A percentile compares a stretch with the other conserved stretches of the same genome.
Evolutionary conservation across 768 basidiomycete species (phyloP).

Genomic region (Gloeostereum incarnatum): DNA sequence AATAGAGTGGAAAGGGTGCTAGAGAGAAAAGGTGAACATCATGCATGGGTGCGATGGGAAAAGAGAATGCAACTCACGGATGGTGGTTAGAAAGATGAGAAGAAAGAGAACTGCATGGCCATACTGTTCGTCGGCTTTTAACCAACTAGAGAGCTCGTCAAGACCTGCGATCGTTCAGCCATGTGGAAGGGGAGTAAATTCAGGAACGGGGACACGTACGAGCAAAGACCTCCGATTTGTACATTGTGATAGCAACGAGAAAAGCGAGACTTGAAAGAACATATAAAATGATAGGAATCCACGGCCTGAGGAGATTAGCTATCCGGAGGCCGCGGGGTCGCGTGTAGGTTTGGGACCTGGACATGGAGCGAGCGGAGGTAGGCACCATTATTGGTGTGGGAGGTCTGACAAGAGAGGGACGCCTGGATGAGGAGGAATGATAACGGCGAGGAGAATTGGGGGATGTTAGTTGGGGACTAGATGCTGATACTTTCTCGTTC

Average conservation of each 20-base stretch:
- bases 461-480: no score
- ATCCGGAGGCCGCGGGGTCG: conserved; percentile 43
- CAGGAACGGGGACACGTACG: conserved; percentile 36
- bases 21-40: conserved; percentile 8
- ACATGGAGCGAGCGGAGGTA: neutral
- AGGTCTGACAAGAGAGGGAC: no score
- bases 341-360: conserved; percentile 21
- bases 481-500: conserved; percentile 1
- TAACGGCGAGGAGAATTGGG: no score
- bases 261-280: conserved; percentile 70
- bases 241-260: conserved; percentile 73
- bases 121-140: conserved; percentile 59
- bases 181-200: conserved; percentile 8
- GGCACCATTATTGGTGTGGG: no score
- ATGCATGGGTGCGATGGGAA: neutral
- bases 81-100: conserved; percentile 80
- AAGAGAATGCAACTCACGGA: conserved; percentile 47
- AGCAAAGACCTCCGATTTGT: conserved; percentile 73
- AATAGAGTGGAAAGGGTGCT: conserved; percentile 91
- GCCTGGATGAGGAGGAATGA: no score
- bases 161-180: conserved; percentile 41
- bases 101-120: conserved; percentile 75
- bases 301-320: conserved; percentile 55
- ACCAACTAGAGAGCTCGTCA: conserved; percentile 72
- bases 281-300: conserved; percentile 74